Percentiles rank a stretch among this genome's conserved stretches.
Conservation (phyloP, 352 stramenopile species). For the Phytopythium chamaehyphon region DNA sequence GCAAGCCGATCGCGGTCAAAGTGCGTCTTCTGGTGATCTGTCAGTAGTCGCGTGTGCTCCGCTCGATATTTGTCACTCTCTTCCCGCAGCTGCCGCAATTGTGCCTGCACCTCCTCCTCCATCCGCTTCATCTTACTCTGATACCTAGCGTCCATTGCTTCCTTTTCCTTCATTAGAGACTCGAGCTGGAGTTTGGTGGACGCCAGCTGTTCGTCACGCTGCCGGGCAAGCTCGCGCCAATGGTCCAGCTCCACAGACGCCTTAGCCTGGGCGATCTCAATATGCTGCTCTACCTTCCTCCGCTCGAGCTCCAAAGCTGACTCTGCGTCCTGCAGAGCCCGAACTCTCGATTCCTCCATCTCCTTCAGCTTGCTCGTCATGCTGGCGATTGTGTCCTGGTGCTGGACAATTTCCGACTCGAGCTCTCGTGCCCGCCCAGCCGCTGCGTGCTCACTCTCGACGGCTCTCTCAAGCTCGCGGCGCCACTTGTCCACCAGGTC, state of each 20-base stretch:
- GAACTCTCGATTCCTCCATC: slow-evolving; percentile 15
- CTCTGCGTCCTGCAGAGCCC: slow-evolving; percentile 31
- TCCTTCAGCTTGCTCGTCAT: slow-evolving; percentile 34
- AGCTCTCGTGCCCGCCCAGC: slow-evolving; percentile 25
- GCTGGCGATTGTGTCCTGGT: slow-evolving; percentile 21
- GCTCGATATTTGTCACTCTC: slow-evolving; percentile 55
- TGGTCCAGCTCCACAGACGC: slow-evolving; percentile 37
- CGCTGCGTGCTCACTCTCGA: slow-evolving; percentile 26
- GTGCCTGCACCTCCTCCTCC: slow-evolving; percentile 53
- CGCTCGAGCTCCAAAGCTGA: slow-evolving; percentile 18
- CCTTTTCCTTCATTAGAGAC: slow-evolving; percentile 34
- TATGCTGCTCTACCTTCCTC: slow-evolving; percentile 36
- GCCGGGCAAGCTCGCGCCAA: slow-evolving; percentile 27
- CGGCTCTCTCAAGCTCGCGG: slow-evolving; percentile 26
- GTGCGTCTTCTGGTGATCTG: slow-evolving; percentile 47
- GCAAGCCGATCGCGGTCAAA: slow-evolving; percentile 56
- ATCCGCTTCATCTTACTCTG: slow-evolving; percentile 50
- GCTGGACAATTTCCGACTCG: slow-evolving; percentile 28
- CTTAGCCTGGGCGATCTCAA: slow-evolving; percentile 28
- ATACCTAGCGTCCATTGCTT: slow-evolving; percentile 19
- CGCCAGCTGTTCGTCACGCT: slow-evolving; percentile 45
- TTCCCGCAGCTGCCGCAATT: slow-evolving; percentile 43
- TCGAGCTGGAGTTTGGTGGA: slow-evolving; percentile 31
- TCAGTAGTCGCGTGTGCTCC: slow-evolving; percentile 40
- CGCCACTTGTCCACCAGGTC: slow-evolving; percentile 36